Evolutionary conservation across 768 basidiomycete genomes (phyloP), one percentile per base, ranked within the genome.

Genomic region (Crassisporium funariophilum): DNA sequence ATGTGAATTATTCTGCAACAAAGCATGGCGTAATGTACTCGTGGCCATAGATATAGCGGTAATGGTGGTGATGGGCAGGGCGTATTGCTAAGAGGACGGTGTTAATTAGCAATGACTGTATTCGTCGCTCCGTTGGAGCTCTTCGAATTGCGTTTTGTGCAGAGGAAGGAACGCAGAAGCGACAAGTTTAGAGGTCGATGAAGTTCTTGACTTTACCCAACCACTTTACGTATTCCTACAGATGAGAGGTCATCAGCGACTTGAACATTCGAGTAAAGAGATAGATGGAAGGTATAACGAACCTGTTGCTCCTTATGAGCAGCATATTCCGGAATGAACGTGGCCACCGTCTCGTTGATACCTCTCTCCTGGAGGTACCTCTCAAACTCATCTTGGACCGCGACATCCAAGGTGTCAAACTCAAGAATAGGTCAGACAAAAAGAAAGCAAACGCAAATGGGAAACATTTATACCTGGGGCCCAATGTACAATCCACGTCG

Each of bases 281-380:
- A 23, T 17, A 41, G 10, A 19, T n/a, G 27, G 5, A 44, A 48
- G 9, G 11, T 23, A 34, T 41, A 13, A 67, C 79, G 25, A 24
- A 93, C 93, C 81, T 85, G 84, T 74, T 98, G 95, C 63, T 98
- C 95, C 77, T 97, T 98, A 73, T 75, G 73, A 61, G 90, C 86
- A 11, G 87, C 84, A 61, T 91, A 92, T 52, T 94, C 88, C 13
- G 89, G 88, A 49, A 98, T 82, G 74, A 97, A 95, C 56, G 82
- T 64, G 0, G 94, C 95, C 35, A 95, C 73, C 27, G 62, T 70
- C 59, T 91, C 87, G 64, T 91, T 83, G 57, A 99, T 78, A 6
- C 93, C 95, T 44, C 95, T 86, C 73, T 98, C 95, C 54, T 83
- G 78, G 46, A 99, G 70, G 79, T 78, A 98, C 62, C 80, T 79